phyloP scores from a whole-genome alignment of 768 basidiomycete species.

The Xerocomus potaroensis region DNA sequence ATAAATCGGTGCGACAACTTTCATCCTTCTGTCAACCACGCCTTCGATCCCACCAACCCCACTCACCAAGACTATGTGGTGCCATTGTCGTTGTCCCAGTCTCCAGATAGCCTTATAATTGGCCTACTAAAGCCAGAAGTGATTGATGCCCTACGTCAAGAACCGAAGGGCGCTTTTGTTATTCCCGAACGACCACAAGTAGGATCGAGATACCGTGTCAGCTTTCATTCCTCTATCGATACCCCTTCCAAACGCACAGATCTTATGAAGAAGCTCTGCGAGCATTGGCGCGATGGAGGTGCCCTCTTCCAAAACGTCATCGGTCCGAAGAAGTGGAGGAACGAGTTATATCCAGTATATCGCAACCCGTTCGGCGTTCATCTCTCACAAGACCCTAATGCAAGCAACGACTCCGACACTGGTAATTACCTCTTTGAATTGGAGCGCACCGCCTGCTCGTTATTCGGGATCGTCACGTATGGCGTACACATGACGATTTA shows the following conservation, averaged over 20 bases:
- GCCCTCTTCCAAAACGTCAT: slow-evolving; percentile 56
- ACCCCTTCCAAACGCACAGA: slow-evolving; percentile 56
- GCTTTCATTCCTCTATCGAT: slow-evolving; percentile 49
- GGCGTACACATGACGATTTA: slow-evolving; percentile 90
- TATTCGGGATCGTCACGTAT: slow-evolving; percentile 89
- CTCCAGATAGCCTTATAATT: slow-evolving; percentile 50
- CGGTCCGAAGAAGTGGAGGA: slow-evolving; percentile 77
- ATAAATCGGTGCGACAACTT: slow-evolving; percentile 73
- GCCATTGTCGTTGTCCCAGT: slow-evolving; percentile 51
- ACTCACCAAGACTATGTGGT: slow-evolving; percentile 43
- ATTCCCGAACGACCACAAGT: slow-evolving; percentile 32
- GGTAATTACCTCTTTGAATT: slow-evolving; percentile 79
- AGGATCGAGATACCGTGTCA: slow-evolving; percentile 31
- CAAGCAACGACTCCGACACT: slow-evolving; percentile 29
- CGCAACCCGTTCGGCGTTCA: slow-evolving; percentile 57
- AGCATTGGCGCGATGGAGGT: slow-evolving; percentile 68
- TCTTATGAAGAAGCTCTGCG: slow-evolving; percentile 62
- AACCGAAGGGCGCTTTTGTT: slow-evolving; percentile 43
- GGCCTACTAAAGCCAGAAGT: slow-evolving; percentile 59
- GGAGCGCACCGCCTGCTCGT: slow-evolving; percentile 82
- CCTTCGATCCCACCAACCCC: slow-evolving; percentile 21
- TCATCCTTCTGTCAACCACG: slow-evolving; percentile 32
- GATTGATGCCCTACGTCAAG: slow-evolving; percentile 48
- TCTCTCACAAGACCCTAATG: slow-evolving; percentile 32
- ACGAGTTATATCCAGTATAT: slow-evolving; percentile 80